These are phyloP conservation scores for Shiraia sp. DNA, from an alignment of 2,329 filamentous ascomycete genomes.

Conservation along the genomic window DNA sequence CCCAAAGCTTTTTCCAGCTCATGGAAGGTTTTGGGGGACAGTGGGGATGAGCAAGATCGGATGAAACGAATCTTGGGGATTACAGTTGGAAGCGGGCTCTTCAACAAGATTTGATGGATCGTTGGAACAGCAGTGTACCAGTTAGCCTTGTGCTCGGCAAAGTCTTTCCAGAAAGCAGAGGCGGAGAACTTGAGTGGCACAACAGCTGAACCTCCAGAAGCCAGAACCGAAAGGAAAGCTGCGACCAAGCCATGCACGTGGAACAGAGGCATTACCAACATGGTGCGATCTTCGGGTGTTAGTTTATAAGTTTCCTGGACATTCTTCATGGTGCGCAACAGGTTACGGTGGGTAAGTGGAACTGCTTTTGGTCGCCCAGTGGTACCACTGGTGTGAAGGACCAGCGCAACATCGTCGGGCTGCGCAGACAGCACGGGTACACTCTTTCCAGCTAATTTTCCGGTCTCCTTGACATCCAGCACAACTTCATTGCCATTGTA, in stretches of 20 bases:
- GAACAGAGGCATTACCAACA: slow-evolving; percentile 89
- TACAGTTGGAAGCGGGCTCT: slow-evolving; percentile 68
- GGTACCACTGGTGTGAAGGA: slow-evolving; percentile 83
- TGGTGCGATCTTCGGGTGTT: slow-evolving; percentile 71
- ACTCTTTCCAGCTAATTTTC: slow-evolving; percentile 63
- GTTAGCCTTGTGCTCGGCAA: slow-evolving; percentile 73
- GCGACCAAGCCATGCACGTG: slow-evolving; percentile 89
- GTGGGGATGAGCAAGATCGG: slow-evolving; percentile 80
- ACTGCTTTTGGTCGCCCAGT: slow-evolving; percentile 83
- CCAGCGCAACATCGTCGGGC: slow-evolving; percentile 78
- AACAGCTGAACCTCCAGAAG: slow-evolving; percentile 76
- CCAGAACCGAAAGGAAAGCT: slow-evolving; percentile 76
- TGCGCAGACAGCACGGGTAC: slow-evolving; percentile 59
- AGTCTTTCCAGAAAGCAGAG: slow-evolving; percentile 80
- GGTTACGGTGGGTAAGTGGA: slow-evolving; percentile 78
- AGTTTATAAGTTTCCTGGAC: slow-evolving; percentile 78
- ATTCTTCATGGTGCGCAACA: slow-evolving; percentile 82
- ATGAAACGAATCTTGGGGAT: slow-evolving; percentile 81
- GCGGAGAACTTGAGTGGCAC: slow-evolving; percentile 82
- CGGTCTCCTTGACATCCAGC: slow-evolving; percentile 76
- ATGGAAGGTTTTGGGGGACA: slow-evolving; percentile 80
- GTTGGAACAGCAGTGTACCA: slow-evolving; percentile 96
- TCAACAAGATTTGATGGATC: slow-evolving; percentile 86
- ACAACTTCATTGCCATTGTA: slow-evolving; percentile 74
- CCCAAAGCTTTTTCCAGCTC: slow-evolving; percentile 75